Evolutionary conservation across 371 early-diverging fungal species (phyloP), one percentile per base, ranked within the genome.

Genomic region (Syncephalastrum sp.): DNA sequence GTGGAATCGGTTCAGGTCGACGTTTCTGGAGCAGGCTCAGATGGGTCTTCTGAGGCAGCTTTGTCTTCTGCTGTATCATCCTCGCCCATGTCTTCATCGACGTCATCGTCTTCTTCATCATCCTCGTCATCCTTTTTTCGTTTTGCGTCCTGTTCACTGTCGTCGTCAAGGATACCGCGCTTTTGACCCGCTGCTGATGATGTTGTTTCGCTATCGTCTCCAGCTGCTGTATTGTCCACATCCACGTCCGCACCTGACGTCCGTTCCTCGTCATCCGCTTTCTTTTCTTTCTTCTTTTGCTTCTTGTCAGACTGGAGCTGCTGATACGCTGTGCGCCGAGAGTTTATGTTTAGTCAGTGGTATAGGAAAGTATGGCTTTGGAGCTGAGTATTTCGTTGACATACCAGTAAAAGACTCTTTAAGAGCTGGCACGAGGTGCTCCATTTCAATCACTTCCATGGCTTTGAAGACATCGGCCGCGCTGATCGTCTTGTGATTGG

Each of bases 391-490:
- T 15, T 27, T 16, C 24, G 51, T 21, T 13, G 38, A 17, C 10
- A 8, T 49, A 56, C 57, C 57, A 21, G 57, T 25, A 42, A 56
- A 56, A 15, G 57, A 48, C 21, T 56, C 57, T 8, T 43, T 29
- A 17, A 56, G 42, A 15, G 57, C 14, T 14, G 50, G 68, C 13
- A 75, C 44, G 53, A 83, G 64, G 6, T 79, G 68, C 24, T 83
- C 82, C 19, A 83, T 41, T 54, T 85, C 85, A 0, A 79, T 45
- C n/a, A 72, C 57, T 42, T 85, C 83, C 52, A 85, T 65, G 41
- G 84, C 84, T 53, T 80, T 79, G 48, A 85, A 70, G 4, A 85
- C 84, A 63, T 83, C 81, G 4, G 76, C 57, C 5, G 81, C 81
- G 48, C 66, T 79, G 61, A 84, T 66, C 1, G 75, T 83, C 67